Evolutionary conservation across 345 rosid species (phyloP).

Genomic region (Linum tenue): DNA sequence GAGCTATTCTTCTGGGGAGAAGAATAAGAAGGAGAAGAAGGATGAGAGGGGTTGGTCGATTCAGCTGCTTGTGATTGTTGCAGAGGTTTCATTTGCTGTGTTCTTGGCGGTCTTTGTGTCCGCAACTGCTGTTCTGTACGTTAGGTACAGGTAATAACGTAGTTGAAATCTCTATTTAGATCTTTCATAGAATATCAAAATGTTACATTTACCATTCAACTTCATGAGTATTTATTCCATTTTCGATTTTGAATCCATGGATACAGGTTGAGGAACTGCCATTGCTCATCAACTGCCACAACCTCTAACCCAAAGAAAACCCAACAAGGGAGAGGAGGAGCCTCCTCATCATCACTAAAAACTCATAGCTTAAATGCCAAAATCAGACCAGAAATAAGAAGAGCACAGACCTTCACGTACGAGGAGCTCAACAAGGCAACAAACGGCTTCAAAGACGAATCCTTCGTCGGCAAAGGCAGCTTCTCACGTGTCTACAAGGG

Average conservation of each 20-base stretch:
- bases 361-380: constrained; percentile 45
- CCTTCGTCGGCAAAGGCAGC: constrained; percentile 88
- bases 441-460: constrained; percentile 75
- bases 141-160: too few relatives aligned
- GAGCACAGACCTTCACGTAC: constrained; percentile 69
- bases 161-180: too few relatives aligned
- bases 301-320: constrained; percentile 41
- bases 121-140: constrained; percentile 45
- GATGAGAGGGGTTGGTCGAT: constrained; percentile 68
- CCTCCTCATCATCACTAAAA: constrained; percentile 37
- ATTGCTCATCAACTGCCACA: constrained; percentile 45
- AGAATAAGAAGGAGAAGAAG: constrained; percentile 26
- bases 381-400: constrained; percentile 48
- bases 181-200: too few relatives aligned
- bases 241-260: too few relatives aligned
- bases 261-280: constrained; percentile 63
- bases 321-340: constrained; percentile 11
- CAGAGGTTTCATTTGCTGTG: constrained; percentile 65
- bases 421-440: constrained; percentile 87
- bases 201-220: too few relatives aligned
- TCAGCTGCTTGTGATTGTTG: constrained; percentile 70
- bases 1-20: constrained; percentile 48
- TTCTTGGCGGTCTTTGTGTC: constrained; percentile 52
- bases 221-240: too few relatives aligned
- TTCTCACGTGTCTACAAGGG: constrained; percentile 96